Conservation (phyloP, 2,329 filamentous ascomycete genomes). For the Epichloe gansuensis region DNA sequence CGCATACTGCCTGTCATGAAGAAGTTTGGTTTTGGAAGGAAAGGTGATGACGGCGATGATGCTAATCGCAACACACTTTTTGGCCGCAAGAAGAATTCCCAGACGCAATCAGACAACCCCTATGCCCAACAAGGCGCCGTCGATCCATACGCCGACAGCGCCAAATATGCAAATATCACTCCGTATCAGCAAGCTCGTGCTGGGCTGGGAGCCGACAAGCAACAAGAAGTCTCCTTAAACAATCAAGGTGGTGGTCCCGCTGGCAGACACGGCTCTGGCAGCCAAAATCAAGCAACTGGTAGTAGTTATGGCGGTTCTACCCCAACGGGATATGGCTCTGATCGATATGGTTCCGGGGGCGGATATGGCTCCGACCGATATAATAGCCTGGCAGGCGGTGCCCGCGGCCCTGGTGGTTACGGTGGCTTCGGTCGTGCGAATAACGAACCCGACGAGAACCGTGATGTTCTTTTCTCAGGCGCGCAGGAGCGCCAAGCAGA, state of each 20-base stretch:
- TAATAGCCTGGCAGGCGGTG: conserved; percentile 16
- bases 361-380: conserved; percentile 42
- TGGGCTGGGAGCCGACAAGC: conserved; percentile 19
- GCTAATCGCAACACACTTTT: conserved; percentile 38
- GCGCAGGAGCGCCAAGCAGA: conserved; percentile 37
- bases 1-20: conserved; percentile 31
- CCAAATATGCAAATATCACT: conserved; percentile 32
- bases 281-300: conserved; percentile 5
- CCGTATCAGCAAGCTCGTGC: conserved; percentile 32
- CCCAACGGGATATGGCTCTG: conserved; percentile 36
- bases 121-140: conserved; percentile 39
- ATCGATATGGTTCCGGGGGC: conserved; percentile 36
- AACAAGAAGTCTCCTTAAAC: conserved; percentile 19
- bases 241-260: conserved; percentile 8
- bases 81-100: conserved; percentile 38
- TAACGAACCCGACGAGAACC: conserved; percentile 35
- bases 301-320: conserved; percentile 12
- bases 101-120: conserved; percentile 37
- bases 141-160: conserved; percentile 41
- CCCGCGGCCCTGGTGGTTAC: conserved; percentile 43
- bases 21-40: conserved; percentile 48
- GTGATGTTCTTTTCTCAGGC: conserved; percentile 50
- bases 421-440: conserved; percentile 41
- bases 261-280: conserved; percentile 9
- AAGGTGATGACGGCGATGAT: conserved; percentile 36